Percentiles rank a stretch among this genome's conserved stretches.
Conservation (phyloP, 495 filamentous ascomycete genomes). For the Aspergillus ostianus region DNA sequence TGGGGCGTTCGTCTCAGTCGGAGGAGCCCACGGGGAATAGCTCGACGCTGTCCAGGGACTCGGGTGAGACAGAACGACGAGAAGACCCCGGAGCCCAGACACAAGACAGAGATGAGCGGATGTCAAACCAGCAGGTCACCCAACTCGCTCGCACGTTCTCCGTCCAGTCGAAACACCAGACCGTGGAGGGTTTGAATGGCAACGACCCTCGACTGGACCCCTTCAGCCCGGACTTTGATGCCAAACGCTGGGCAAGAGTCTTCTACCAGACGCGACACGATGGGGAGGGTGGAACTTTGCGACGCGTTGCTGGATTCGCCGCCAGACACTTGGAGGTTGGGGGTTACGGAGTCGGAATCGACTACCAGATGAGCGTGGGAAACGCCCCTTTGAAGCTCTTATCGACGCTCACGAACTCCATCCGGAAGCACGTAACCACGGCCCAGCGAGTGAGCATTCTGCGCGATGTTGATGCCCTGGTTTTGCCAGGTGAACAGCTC, state of each 20-base stretch:
- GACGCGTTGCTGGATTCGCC: slow-evolving; percentile 29
- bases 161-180: too few species aligned
- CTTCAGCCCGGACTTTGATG: slow-evolving; percentile 31
- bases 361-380: slow-evolving; percentile 75
- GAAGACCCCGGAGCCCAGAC: too few species aligned
- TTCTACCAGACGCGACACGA: slow-evolving; percentile 20
- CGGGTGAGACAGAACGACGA: too few species aligned
- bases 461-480: slow-evolving; percentile 64
- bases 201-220: slow-evolving; percentile 28
- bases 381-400: slow-evolving; percentile 57
- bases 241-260: slow-evolving; percentile 29
- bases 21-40: too few species aligned
- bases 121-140: too few species aligned
- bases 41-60: too few species aligned
- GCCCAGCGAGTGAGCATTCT: slow-evolving; percentile 61
- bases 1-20: too few species aligned
- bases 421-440: slow-evolving; percentile 19
- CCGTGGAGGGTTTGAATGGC: too few species aligned
- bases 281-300: background rate
- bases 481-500: slow-evolving; percentile 75
- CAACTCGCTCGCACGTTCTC: too few species aligned
- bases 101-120: too few species aligned
- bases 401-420: slow-evolving; percentile 41
- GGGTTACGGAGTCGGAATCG: slow-evolving; percentile 69
- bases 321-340: slow-evolving; percentile 57